These are phyloP conservation scores for Tetrahymena elliotti DNA, from an alignment of 73 alveolate species.

Conservation along the genomic window DNA sequence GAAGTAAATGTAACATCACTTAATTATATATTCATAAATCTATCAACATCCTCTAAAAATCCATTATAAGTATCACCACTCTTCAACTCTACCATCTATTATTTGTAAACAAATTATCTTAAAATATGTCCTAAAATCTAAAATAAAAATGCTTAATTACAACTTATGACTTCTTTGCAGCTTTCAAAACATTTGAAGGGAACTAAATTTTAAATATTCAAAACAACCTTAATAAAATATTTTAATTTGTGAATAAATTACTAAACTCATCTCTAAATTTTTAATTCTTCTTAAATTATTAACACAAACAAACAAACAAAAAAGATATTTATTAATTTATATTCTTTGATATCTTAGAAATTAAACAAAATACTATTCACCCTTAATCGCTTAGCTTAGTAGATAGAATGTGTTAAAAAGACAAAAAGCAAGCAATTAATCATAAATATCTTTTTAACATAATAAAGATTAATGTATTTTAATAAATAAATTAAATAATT, in stretches of 20 bases:
- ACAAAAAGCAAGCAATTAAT: not conserved
- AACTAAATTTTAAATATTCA: not conserved
- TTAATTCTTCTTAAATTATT: not conserved
- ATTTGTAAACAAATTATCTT: not conserved
- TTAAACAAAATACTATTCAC: no score
- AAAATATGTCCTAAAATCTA: not conserved
- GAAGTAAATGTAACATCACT: constrained; percentile 20
- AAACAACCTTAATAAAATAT: no score
- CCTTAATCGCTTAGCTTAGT: not conserved
- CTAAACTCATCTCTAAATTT: not conserved
- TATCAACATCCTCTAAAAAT: constrained; percentile 11
- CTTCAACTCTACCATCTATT: constrained; percentile 24
- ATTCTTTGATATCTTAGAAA: not conserved
- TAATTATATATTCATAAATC: constrained; percentile 33
- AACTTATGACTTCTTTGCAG: not conserved
- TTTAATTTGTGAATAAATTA: no score
- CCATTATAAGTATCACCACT: constrained; percentile 41
- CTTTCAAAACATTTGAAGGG: not conserved
- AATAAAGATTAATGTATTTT: no score
- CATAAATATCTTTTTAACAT: no score
- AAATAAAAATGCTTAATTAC: not conserved
- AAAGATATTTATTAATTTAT: not conserved
- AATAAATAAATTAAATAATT: no score
- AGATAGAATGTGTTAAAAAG: no score
- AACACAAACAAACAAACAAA: no score